Conservation (phyloP, 2,329 filamentous ascomycete genomes). For the Epichloe sibirici region DNA sequence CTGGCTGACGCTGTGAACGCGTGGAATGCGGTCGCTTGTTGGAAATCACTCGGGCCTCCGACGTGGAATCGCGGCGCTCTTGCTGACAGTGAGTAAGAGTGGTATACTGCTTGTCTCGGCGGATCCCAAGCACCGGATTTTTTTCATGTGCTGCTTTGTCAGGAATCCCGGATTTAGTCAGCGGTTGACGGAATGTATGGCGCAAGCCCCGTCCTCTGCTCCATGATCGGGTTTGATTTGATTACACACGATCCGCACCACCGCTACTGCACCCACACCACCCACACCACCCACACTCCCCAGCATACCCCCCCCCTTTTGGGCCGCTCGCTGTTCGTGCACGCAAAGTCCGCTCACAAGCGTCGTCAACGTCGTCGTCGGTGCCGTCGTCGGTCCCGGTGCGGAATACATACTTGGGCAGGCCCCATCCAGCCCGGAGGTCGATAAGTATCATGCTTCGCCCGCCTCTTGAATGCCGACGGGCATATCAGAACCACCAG, state of each 20-base stretch:
- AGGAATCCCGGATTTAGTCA: conserved; percentile 10
- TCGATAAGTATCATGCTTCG: conserved; percentile 4
- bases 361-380: conserved; percentile 12
- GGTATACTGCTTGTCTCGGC: no score
- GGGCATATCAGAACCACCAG: conserved; percentile 1
- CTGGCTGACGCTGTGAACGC: not conserved
- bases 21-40: not conserved
- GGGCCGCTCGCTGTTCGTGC: conserved; percentile 10
- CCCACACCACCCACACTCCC: conserved; percentile 7
- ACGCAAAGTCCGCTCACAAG: conserved; percentile 20
- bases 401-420: not conserved
- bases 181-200: conserved; percentile 8
- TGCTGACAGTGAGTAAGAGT: no score
- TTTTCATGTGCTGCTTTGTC: no score
- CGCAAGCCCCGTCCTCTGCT: not conserved
- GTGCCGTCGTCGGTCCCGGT: conserved; percentile 8
- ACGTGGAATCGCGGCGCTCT: no score
- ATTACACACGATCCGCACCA: not conserved
- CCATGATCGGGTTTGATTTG: not conserved
- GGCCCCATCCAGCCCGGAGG: conserved; percentile 8
- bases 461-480: not conserved
- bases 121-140: no score
- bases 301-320: conserved; percentile 3
- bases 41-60: no score
- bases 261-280: not conserved